Conservation (phyloP, 331 rosid genomes). For the Acacia concinna region DNA sequence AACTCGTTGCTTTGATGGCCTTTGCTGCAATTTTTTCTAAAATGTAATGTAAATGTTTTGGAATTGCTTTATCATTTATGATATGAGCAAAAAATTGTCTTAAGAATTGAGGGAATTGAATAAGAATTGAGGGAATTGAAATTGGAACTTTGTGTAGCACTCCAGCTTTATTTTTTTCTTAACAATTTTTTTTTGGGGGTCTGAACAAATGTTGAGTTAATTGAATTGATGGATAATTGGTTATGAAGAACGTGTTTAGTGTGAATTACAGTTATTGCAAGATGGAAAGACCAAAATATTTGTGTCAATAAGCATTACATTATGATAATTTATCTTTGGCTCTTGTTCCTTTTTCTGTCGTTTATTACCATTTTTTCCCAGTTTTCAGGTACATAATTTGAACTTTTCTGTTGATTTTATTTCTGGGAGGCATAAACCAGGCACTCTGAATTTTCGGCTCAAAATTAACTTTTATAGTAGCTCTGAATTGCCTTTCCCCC, state of each 20-base stretch:
- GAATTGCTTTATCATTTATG: neutral
- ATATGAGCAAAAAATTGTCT: neutral
- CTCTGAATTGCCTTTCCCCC: neutral
- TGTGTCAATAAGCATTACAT: neutral
- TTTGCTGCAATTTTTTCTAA: neutral
- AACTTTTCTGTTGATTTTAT: constrained; percentile 20
- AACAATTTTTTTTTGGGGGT: neutral
- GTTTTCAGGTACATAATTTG: neutral
- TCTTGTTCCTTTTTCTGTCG: neutral
- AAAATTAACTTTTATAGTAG: neutral
- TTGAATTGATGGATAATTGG: neutral
- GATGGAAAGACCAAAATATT: neutral
- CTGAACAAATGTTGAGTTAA: neutral
- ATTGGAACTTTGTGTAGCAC: neutral
- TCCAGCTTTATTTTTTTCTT: constrained; percentile 9
- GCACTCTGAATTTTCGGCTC: constrained; percentile 20
- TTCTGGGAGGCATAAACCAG: neutral
- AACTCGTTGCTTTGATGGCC: neutral
- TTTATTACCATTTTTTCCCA: constrained; percentile 8
- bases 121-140: neutral
- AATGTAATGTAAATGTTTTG: neutral
- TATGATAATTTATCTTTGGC: constrained; percentile 1
- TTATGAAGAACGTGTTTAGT: neutral
- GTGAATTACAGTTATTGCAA: neutral
- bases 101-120: neutral